Conservation (phyloP, 257 asterid genomes). For the Voacanga thouarsii region DNA sequence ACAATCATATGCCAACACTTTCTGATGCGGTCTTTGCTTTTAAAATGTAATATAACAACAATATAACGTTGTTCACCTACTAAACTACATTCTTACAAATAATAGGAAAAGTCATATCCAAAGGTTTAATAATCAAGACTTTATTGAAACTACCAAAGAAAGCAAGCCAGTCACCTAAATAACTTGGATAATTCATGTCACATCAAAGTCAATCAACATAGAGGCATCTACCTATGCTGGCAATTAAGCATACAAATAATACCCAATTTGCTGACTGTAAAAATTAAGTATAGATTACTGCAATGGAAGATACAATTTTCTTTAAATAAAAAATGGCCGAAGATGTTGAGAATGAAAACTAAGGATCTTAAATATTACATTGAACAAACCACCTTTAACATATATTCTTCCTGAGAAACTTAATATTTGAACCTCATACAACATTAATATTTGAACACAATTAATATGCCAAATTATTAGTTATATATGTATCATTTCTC, state of each 20-base stretch:
- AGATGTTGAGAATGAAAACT: neutral
- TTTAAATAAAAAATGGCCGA: neutral
- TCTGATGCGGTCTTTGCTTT: neutral
- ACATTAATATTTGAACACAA: neutral
- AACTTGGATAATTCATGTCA: neutral
- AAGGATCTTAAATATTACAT: no score
- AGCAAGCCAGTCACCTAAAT: neutral
- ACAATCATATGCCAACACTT: neutral
- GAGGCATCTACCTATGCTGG: neutral
- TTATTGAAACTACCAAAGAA: neutral
- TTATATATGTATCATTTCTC: neutral
- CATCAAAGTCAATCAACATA: neutral
- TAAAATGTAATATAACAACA: neutral
- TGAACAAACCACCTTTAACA: neutral
- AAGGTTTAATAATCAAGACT: neutral
- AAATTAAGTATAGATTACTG: neutral
- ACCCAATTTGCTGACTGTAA: neutral
- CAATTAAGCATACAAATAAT: neutral
- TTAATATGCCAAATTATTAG: neutral
- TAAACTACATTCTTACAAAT: neutral
- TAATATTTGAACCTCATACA: neutral
- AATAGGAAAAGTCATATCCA: neutral
- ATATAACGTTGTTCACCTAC: neutral
- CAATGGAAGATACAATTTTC: neutral
- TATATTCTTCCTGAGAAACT: neutral